phyloP scores from a whole-genome alignment of 139 green algal genomes.

The Limnomonas spitsbergensis region DNA sequence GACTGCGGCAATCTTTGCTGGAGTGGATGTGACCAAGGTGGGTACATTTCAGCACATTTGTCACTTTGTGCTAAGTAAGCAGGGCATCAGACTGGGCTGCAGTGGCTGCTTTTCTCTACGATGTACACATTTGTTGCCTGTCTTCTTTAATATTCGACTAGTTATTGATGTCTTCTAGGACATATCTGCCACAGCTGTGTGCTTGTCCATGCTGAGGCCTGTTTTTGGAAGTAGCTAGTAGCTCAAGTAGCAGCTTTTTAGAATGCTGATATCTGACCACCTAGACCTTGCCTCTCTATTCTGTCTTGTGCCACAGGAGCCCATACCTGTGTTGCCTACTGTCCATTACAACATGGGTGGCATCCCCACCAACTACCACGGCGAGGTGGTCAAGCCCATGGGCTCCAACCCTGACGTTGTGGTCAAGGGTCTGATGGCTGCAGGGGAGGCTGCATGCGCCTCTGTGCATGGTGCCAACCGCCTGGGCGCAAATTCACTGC shows the following conservation, averaged over 20 bases:
- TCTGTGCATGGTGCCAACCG: constrained; percentile 97
- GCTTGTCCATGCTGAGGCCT: no score
- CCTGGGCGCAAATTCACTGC: constrained; percentile 96
- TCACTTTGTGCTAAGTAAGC: no score
- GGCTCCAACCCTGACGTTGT: constrained; percentile 72
- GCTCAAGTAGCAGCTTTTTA: no score
- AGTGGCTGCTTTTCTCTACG: no score
- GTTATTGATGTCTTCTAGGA: no score
- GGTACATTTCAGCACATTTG: background rate
- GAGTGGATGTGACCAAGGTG: constrained; percentile 92
- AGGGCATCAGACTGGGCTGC: no score
- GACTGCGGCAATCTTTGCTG: constrained; percentile 98
- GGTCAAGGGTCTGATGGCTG: constrained; percentile 91
- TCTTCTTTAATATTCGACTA: no score
- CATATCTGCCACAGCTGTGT: no score
- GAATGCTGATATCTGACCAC: no score
- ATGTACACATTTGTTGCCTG: no score
- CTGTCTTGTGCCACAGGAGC: constrained; percentile 71
- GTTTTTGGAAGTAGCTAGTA: no score
- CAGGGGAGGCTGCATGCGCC: constrained; percentile 89
- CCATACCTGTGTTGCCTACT: constrained; percentile 94
- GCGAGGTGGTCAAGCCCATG: constrained; percentile 55
- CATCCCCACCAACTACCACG: constrained; percentile 94
- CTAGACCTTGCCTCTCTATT: no score
- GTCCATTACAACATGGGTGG: constrained; percentile 99